A percentile compares a stretch with the other conserved stretches of the same genome.
Conservation (phyloP, 1,284 basidiomycete species). For the Chondrostereum purpureum region DNA sequence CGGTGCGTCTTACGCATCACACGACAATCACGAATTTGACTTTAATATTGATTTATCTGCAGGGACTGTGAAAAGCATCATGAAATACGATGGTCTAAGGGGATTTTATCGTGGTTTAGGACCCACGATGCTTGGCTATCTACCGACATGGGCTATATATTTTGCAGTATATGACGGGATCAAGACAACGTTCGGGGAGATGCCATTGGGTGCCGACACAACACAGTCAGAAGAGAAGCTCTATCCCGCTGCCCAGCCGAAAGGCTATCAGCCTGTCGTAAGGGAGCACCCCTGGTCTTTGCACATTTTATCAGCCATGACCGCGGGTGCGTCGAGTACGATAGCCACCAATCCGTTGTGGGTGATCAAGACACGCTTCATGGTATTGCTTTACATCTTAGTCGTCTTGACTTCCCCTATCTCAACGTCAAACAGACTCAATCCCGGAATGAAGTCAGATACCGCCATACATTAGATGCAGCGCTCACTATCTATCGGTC, state of each 20-base stretch:
- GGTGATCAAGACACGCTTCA: slow-evolving; percentile 97
- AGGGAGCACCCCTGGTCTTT: slow-evolving; percentile 77
- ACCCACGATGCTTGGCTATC: slow-evolving; percentile 91
- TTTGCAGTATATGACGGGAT: slow-evolving; percentile 96
- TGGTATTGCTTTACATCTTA: no score
- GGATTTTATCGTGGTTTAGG: slow-evolving; percentile 92
- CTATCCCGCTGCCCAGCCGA: slow-evolving; percentile 75
- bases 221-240: slow-evolving; percentile 35
- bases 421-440: no score
- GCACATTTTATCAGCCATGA: slow-evolving; percentile 90
- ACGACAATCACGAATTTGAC: slow-evolving; percentile 14
- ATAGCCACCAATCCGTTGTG: slow-evolving; percentile 90
- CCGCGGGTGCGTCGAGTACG: slow-evolving; percentile 85
- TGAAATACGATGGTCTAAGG: slow-evolving; percentile 70
- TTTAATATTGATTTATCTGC: slow-evolving; percentile 11
- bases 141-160: slow-evolving; percentile 97
- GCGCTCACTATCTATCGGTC: slow-evolving; percentile 79
- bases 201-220: slow-evolving; percentile 35
- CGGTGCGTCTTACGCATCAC: slow-evolving; percentile 40
- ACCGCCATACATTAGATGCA: slow-evolving; percentile 84
- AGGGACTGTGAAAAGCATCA: slow-evolving; percentile 72
- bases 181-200: slow-evolving; percentile 74
- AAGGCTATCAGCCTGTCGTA: slow-evolving; percentile 71
- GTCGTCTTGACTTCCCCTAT: no score
- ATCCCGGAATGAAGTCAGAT: slow-evolving; percentile 65